Evolutionary conservation across 169 alveolate genomes (phyloP), one percentile per base, ranked within the genome.

Genomic region (Perkinsus olseni): DNA sequence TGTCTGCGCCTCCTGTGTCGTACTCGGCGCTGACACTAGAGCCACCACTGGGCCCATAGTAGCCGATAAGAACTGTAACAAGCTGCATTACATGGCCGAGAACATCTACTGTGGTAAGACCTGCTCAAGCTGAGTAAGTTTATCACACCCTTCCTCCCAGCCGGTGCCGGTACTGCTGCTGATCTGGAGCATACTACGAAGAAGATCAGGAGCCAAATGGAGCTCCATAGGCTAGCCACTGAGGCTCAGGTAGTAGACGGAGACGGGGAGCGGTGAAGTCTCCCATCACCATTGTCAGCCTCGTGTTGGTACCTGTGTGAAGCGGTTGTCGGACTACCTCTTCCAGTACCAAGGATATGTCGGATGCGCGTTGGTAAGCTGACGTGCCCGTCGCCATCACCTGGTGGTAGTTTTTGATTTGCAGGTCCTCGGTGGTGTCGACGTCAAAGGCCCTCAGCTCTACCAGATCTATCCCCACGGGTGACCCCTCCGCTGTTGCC

Each of bases 151-250:
- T 24, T 3, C 31, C 82, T 62, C 31, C 28, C 82, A 62, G 98
- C 99, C 39, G 99, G 99, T 39, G 99, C 99, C 62, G 99, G 99
- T 36, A 98, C 98, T 74, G 99, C 99, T 10, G 99, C 99, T 38
- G 99, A 98, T 94, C 96, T 98, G 91, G 99, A 98, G 92, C 99
- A 98, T 93, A 98, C 99, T 39, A 98, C 99, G 51, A 96, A 96
- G 45, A 95, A 97, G 97, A 93, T 98, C 62, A 97, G 95, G 74
- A 96, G 98, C 48, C 97, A 97, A 92, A 96, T 98, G 24, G 99
- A 98, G 96, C 94, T 99, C 40, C 98, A 96, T 94, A 97, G 99
- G 95, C 97, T 99, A 39, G 97, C 98, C 95, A 96, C 99, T 74
- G 98, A 98, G 74, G 95, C 98, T 38, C 91, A 92, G 82, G 82